Percentiles rank a stretch among this genome's conserved stretches.
These are phyloP conservation scores for Fusarium sacchari DNA, from an alignment of 2,329 filamentous ascomycete genomes.

Conservation along the genomic window DNA sequence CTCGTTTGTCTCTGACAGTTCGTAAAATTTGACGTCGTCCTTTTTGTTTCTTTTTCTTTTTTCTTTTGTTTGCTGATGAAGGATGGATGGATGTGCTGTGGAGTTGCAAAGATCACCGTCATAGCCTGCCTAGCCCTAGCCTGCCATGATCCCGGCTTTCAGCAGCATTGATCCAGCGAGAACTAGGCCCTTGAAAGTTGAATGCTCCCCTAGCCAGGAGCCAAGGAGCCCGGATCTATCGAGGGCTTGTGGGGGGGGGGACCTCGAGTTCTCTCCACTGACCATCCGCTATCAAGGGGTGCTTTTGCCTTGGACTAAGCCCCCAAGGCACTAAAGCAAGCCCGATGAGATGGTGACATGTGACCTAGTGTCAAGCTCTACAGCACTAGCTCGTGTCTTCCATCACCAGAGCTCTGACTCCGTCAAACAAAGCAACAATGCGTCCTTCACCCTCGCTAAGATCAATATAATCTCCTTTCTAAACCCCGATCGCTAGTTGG, in stretches of 20 bases:
- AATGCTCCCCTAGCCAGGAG: background rate
- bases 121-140: background rate
- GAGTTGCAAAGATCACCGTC: conserved; percentile 28
- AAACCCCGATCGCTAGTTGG: background rate
- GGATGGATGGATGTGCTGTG: conserved; percentile 1
- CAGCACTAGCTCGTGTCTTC: background rate
- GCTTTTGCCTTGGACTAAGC: conserved; percentile 13
- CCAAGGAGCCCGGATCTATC: conserved; percentile 3
- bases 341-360: conserved; percentile 21
- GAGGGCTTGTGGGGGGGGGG: conserved; percentile 33
- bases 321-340: conserved; percentile 17
- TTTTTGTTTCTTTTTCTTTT: conserved; percentile 12
- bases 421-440: conserved; percentile 12
- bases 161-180: conserved; percentile 3
- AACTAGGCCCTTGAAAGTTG: too few relatives aligned
- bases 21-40: conserved; percentile 7
- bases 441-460: conserved; percentile 8
- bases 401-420: background rate
- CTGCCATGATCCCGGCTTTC: conserved; percentile 2
- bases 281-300: conserved; percentile 9
- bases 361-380: conserved; percentile 16
- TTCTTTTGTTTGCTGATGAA: background rate
- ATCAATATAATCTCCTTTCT: background rate
- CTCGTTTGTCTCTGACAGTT: conserved; percentile 16
- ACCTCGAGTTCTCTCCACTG: background rate